phyloP scores from a whole-genome alignment of 1,284 basidiomycete species.

The Apiotrichum montevideense region DNA sequence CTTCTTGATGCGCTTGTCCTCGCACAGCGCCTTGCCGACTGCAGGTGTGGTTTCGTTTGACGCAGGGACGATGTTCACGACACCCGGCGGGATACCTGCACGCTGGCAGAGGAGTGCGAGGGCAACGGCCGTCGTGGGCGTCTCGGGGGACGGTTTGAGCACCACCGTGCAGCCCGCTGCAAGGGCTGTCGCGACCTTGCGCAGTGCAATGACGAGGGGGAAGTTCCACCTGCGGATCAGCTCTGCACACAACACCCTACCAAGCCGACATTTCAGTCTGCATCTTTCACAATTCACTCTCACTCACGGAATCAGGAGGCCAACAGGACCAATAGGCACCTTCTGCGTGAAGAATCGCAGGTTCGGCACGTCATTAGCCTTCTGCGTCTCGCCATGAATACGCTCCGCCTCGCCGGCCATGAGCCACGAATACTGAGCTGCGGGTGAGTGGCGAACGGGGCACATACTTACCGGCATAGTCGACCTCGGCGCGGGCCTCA shows the following conservation, averaged over 20 bases:
- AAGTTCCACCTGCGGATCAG: conserved; percentile 56
- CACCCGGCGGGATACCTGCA: conserved; percentile 75
- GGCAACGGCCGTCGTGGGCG: conserved; percentile 77
- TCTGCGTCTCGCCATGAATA: conserved; percentile 56
- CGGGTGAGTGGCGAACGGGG: background rate
- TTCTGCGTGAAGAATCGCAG: conserved; percentile 21
- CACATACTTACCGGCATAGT: conserved; percentile 47
- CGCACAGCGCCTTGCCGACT: conserved; percentile 26
- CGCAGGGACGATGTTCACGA: conserved; percentile 76
- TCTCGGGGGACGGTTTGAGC: conserved; percentile 72
- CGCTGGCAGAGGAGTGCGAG: conserved; percentile 31
- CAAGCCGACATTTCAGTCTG: background rate
- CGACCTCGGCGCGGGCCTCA: conserved; percentile 71
- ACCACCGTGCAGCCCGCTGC: conserved; percentile 52
- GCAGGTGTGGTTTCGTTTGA: conserved; percentile 52
- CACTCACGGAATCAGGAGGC: conserved; percentile 31
- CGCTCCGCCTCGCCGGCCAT: conserved; percentile 67
- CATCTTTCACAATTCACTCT: background rate
- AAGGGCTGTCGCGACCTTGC: conserved; percentile 76
- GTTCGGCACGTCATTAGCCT: conserved; percentile 16
- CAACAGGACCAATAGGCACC: conserved; percentile 64
- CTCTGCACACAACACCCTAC: background rate
- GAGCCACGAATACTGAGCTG: conserved; percentile 21
- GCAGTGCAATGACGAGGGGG: conserved; percentile 69
- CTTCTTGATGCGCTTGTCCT: conserved; percentile 51